Evolutionary conservation across 495 filamentous ascomycete species (phyloP).

Genomic region (Neurospora sp.): DNA sequence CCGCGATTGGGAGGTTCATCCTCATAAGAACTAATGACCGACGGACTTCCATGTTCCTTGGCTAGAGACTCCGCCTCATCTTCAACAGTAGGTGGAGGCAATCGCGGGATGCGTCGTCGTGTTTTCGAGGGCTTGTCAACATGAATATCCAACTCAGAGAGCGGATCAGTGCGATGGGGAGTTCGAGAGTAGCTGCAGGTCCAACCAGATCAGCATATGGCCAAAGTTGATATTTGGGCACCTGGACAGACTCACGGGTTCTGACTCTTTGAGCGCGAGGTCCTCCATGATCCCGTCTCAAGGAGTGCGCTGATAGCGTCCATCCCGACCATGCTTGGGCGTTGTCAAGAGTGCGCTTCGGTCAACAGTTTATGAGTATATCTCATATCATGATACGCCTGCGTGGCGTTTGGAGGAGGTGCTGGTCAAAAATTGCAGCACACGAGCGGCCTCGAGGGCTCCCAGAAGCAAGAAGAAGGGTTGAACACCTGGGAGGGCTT

Average conservation of each 20-base stretch:
- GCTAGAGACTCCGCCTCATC: slow-evolving; percentile 36
- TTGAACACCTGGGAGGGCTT: background rate
- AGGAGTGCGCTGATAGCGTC: slow-evolving; percentile 28
- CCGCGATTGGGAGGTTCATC: slow-evolving; percentile 34
- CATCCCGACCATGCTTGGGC: slow-evolving; percentile 24
- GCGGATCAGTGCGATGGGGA: slow-evolving; percentile 1
- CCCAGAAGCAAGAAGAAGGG: background rate
- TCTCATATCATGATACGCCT: background rate
- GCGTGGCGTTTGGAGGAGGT: background rate
- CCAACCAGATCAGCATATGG: background rate
- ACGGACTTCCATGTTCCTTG: slow-evolving; percentile 27
- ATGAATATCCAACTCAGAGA: slow-evolving; percentile 8
- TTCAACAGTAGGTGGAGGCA: slow-evolving; percentile 35
- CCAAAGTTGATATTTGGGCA: background rate
- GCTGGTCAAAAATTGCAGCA: background rate
- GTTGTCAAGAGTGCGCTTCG: background rate
- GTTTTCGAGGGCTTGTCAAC: slow-evolving; percentile 2
- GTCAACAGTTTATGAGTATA: background rate
- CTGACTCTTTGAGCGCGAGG: slow-evolving; percentile 30
- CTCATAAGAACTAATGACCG: slow-evolving; percentile 13
- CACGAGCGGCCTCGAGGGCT: background rate
- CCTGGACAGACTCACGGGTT: slow-evolving; percentile 22
- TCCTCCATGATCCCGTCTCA: slow-evolving; percentile 31
- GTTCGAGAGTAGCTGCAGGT: background rate
- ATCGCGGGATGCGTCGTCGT: slow-evolving; percentile 6